Evolutionary conservation across 139 green algal genomes (phyloP).

Genomic region (Tetradesmus obliquus): DNA sequence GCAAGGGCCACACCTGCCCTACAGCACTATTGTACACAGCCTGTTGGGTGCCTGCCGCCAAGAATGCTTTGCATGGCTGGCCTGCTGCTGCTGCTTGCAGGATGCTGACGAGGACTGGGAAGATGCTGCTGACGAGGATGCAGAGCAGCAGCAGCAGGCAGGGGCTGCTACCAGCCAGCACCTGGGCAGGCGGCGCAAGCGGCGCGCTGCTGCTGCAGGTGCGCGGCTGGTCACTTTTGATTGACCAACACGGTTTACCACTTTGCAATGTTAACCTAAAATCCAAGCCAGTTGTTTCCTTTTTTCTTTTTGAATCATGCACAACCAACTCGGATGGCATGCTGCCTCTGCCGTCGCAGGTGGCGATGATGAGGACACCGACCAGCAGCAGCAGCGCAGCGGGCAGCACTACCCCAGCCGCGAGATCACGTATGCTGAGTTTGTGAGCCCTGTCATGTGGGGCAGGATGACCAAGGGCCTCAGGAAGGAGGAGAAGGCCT

Average conservation of each 20-base stretch:
- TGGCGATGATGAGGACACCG: not conserved
- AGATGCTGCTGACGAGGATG: too few relatives aligned
- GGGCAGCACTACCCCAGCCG: not conserved
- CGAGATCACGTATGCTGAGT: constrained; percentile 20
- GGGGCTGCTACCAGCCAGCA: not conserved
- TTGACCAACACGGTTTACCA: too few relatives aligned
- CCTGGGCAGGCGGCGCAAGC: not conserved
- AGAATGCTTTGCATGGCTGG: too few relatives aligned
- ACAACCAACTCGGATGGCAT: not conserved
- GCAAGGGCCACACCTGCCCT: too few relatives aligned
- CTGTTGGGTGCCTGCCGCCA: too few relatives aligned
- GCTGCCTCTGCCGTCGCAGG: not conserved
- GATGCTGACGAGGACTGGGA: not conserved
- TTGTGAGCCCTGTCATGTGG: constrained; percentile 39
- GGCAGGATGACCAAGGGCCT: constrained; percentile 12
- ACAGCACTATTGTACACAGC: too few relatives aligned
- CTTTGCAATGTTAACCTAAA: too few relatives aligned
- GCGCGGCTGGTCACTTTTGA: too few relatives aligned
- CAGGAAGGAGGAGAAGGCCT: constrained; percentile 25
- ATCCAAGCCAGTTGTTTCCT: too few relatives aligned
- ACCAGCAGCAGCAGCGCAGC: constrained; percentile 5
- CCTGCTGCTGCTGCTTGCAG: not conserved
- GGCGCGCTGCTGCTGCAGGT: not conserved
- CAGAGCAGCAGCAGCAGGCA: not conserved
- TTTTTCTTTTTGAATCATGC: too few relatives aligned